These are phyloP conservation scores for Vigna trinervia DNA, from an alignment of 306 rosid species.

Conservation along the genomic window DNA sequence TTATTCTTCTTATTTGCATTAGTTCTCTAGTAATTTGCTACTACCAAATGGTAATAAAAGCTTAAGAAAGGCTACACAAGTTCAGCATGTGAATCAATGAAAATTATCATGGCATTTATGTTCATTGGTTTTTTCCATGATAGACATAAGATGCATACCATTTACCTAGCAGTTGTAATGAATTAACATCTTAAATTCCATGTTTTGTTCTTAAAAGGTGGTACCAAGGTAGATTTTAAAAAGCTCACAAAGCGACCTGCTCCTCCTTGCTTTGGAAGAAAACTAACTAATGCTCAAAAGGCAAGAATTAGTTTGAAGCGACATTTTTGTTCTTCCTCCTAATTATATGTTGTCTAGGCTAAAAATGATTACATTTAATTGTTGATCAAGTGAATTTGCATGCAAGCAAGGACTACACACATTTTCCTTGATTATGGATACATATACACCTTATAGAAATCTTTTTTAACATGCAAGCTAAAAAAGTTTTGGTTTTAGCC, in stretches of 20 bases:
- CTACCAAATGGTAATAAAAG: not conserved
- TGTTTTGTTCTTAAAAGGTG: constrained; percentile 64
- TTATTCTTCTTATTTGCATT: constrained; percentile 23
- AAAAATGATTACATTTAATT: constrained; percentile 24
- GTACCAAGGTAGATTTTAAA: constrained; percentile 84
- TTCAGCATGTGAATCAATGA: constrained; percentile 20
- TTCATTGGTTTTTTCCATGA: not conserved
- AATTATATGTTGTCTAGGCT: constrained; percentile 17
- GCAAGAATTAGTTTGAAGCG: constrained; percentile 50
- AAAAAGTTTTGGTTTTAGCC: constrained; percentile 45
- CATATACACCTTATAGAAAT: constrained; percentile 75
- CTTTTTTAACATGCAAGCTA: constrained; percentile 44
- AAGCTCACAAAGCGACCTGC: constrained; percentile 84
- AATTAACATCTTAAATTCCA: constrained; percentile 7
- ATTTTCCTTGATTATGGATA: constrained; percentile 95
- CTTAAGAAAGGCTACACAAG: not conserved
- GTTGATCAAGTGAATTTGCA: constrained; percentile 32
- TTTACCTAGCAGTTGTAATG: constrained; percentile 4
- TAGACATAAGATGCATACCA: not conserved
- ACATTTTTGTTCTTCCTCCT: not conserved
- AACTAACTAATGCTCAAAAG: constrained; percentile 84
- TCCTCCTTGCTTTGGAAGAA: constrained; percentile 92
- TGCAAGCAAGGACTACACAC: constrained; percentile 98
- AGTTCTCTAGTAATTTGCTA: not conserved
- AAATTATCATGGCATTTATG: not conserved